These are phyloP conservation scores for Trypanosoma mega DNA, from an alignment of 208 protist genomes.

Conservation along the genomic window DNA sequence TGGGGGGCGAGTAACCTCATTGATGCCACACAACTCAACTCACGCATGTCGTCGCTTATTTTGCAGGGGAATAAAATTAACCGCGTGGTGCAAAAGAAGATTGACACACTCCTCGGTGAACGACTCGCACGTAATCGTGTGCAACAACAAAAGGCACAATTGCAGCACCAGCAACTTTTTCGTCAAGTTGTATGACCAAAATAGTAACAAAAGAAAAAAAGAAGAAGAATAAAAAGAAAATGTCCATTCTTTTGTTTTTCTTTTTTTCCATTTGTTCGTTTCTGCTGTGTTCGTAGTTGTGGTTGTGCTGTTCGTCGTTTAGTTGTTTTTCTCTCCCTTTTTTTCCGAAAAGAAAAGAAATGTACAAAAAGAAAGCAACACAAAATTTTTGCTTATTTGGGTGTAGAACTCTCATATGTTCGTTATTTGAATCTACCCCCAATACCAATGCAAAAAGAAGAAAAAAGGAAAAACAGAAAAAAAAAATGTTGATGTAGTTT, in stretches of 20 bases:
- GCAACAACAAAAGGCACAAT: conserved; percentile 21
- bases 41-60: conserved; percentile 54
- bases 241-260: conserved; percentile 6
- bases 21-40: conserved; percentile 68
- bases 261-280: neutral
- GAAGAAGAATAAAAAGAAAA: neutral
- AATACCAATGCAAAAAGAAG: no score
- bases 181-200: neutral
- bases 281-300: no score
- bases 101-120: conserved; percentile 75
- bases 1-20: conserved; percentile 70
- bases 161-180: conserved; percentile 9
- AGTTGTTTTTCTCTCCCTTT: no score
- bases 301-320: no score
- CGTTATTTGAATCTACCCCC: no score
- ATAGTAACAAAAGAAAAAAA: no score
- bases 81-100: conserved; percentile 82
- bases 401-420: no score
- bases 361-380: no score
- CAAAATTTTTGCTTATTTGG: no score
- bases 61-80: conserved; percentile 82
- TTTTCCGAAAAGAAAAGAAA: no score
- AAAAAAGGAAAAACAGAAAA: no score
- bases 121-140: conserved; percentile 60
- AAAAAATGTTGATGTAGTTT: no score